These are phyloP conservation scores for Hypomontagnella monticulosa DNA, from an alignment of 495 filamentous ascomycete species.

Conservation along the genomic window DNA sequence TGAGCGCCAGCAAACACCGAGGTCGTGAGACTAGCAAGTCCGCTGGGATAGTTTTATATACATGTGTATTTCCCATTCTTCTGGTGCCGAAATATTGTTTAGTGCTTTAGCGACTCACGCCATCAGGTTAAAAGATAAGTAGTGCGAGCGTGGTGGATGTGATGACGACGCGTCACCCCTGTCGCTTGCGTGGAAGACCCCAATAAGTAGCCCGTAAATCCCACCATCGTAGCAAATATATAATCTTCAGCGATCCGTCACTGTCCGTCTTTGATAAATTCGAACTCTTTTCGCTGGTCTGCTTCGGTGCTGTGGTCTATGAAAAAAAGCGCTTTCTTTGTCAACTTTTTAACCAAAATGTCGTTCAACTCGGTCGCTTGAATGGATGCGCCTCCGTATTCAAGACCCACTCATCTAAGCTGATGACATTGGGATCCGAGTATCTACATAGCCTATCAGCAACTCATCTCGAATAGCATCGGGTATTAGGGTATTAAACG, in stretches of 20 bases:
- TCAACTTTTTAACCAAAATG: background rate
- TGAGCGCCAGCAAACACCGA: background rate
- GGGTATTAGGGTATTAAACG: too few relatives aligned
- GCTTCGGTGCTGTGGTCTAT: conserved; percentile 14
- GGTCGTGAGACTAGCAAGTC: background rate
- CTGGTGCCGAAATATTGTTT: background rate
- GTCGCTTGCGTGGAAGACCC: conserved; percentile 30
- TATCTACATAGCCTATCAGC: conserved; percentile 35
- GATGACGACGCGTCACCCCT: conserved; percentile 40
- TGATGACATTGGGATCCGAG: conserved; percentile 68
- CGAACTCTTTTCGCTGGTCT: background rate
- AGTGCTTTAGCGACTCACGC: conserved; percentile 5
- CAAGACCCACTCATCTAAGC: conserved; percentile 86
- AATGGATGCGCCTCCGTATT: conserved; percentile 70
- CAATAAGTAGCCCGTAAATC: conserved; percentile 23
- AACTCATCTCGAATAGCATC: background rate
- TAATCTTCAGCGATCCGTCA: conserved; percentile 1
- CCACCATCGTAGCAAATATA: conserved; percentile 2
- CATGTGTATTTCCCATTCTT: background rate
- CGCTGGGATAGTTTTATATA: conserved; percentile 9
- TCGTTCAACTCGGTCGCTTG: conserved; percentile 54
- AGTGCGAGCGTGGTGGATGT: conserved; percentile 16
- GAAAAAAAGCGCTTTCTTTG: conserved; percentile 2
- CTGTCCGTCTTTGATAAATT: background rate
- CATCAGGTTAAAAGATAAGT: conserved; percentile 1